These are phyloP conservation scores for Thecaphora frezii DNA, from an alignment of 1,284 basidiomycete genomes.

Conservation along the genomic window DNA sequence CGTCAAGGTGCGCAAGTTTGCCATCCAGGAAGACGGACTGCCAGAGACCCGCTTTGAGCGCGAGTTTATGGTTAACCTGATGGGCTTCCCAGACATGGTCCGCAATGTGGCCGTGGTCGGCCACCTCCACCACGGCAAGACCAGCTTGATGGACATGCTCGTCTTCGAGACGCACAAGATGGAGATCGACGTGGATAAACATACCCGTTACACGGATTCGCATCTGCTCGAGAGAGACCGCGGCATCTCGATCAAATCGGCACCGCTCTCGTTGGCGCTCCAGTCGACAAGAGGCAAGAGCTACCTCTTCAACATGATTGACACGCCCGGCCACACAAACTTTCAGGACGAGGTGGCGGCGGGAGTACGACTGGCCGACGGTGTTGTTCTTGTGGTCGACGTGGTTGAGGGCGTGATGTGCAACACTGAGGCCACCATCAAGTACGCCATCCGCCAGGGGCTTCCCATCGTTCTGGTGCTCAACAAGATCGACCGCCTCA, in stretches of 20 bases:
- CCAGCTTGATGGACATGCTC: constrained; percentile 92
- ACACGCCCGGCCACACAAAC: constrained; percentile 97
- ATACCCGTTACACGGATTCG: constrained; percentile 88
- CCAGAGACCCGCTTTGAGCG: constrained; percentile 48
- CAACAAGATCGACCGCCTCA: constrained; percentile 96
- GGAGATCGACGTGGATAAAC: constrained; percentile 60
- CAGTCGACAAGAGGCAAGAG: constrained; percentile 88
- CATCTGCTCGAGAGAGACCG: constrained; percentile 85
- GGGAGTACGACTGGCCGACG: constrained; percentile 84
- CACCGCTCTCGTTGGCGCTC: constrained; percentile 90
- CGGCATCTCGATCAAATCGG: constrained; percentile 92
- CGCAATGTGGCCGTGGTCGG: constrained; percentile 67
- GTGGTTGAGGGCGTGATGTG: constrained; percentile 57
- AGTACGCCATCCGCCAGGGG: constrained; percentile 60
- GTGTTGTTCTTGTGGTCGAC: constrained; percentile 76
- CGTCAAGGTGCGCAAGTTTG: constrained; percentile 88
- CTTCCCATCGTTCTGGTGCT: constrained; percentile 90
- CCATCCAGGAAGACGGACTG: constrained; percentile 63
- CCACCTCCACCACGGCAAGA: constrained; percentile 97
- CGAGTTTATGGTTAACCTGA: constrained; percentile 89
- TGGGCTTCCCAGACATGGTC: constrained; percentile 88
- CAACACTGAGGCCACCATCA: constrained; percentile 47
- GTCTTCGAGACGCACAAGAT: constrained; percentile 95
- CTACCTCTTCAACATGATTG: constrained; percentile 87
- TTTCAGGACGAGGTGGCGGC: constrained; percentile 91